Base-by-base conservation (phyloP, 2,329 filamentous ascomycete species). In the Penicillium concentricum region DNA sequence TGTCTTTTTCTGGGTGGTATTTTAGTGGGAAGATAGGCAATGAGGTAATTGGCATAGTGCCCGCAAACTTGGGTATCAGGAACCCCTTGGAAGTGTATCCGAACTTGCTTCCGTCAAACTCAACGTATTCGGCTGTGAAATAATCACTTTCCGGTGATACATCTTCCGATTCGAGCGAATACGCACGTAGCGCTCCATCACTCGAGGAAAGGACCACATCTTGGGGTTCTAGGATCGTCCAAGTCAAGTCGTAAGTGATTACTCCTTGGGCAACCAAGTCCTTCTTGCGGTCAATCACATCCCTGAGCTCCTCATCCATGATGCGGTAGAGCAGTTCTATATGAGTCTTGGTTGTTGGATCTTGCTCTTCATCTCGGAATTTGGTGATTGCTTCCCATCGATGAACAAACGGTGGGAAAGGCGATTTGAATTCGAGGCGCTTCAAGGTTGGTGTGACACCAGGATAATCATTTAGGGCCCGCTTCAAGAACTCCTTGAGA, bases 401-500 rank as follows among this genome's bases (percentile, higher is more conserved):
- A 70, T 90, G 86, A 39, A 89, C 83, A 47, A 90, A 83, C 0
- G 84, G 83, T 61, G 82, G 75, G 59, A 89, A 89, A 0, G 84
- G 84, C 0, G 80, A 81, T 8, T 74, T 69, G 58, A 90, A 88
- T 54, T 84, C 82, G 2, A 89, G 75, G 1, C 84, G 79, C n/a
- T 84, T 78, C 26, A 89, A 74, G 12, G 78, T 79, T 34, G 82
- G 81, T 2, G 83, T 82, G 30, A 89, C 76, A 1, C 86, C 85
- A 0, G 84, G 82, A 56, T 87, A 88, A 9, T 77, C 81, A 1
- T 78, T 72, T 22, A 88, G 76, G 8, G 87, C 78, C 12, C 80
- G 76, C 10, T 74, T 75, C 0, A 90, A 76, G 5, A 83, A 78
- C 2, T 76, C 74, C 71, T 86, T 87, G 42, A 90, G 73, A 52